Conservation (phyloP, 2,329 filamentous ascomycete genomes). For the Trichoderma aggressivum region DNA sequence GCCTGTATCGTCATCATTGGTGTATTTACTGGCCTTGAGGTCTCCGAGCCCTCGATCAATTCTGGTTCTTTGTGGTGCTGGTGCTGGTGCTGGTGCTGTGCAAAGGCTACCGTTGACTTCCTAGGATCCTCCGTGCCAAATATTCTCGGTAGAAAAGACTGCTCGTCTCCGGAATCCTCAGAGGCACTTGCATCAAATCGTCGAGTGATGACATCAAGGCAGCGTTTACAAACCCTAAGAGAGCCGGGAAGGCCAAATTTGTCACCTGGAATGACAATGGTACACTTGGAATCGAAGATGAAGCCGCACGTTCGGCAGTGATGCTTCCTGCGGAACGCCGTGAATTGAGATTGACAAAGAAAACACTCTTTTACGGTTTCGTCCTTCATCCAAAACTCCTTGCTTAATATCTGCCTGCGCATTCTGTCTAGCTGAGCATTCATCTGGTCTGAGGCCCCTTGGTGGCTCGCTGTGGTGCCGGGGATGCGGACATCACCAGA, state of each 20-base stretch:
- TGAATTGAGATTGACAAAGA: constrained; percentile 83
- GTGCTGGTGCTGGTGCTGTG: constrained; percentile 36
- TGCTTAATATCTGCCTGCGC: constrained; percentile 82
- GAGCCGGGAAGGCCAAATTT: constrained; percentile 83
- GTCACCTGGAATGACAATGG: constrained; percentile 80
- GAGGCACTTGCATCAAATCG: constrained; percentile 84
- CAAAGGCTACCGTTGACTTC: constrained; percentile 31
- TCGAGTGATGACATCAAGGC: constrained; percentile 84
- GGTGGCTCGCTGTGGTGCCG: constrained; percentile 51
- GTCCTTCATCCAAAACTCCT: constrained; percentile 99
- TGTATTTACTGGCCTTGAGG: constrained; percentile 56
- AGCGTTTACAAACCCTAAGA: constrained; percentile 88
- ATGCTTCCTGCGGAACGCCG: constrained; percentile 91
- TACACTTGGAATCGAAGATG: constrained; percentile 97
- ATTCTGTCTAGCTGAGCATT: constrained; percentile 66
- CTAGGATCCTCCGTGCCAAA: constrained; percentile 54
- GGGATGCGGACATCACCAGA: constrained; percentile 51
- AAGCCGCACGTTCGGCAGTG: constrained; percentile 96
- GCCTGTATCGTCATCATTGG: constrained; percentile 70
- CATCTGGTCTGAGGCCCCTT: constrained; percentile 56
- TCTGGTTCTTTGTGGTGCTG: constrained; percentile 40
- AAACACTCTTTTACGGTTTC: constrained; percentile 98
- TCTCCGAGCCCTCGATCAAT: constrained; percentile 42
- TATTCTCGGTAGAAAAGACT: constrained; percentile 63
- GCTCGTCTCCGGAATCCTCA: constrained; percentile 81